These are phyloP conservation scores for Candida takata DNA, from an alignment of 805 yeast genomes.

Conservation along the genomic window DNA sequence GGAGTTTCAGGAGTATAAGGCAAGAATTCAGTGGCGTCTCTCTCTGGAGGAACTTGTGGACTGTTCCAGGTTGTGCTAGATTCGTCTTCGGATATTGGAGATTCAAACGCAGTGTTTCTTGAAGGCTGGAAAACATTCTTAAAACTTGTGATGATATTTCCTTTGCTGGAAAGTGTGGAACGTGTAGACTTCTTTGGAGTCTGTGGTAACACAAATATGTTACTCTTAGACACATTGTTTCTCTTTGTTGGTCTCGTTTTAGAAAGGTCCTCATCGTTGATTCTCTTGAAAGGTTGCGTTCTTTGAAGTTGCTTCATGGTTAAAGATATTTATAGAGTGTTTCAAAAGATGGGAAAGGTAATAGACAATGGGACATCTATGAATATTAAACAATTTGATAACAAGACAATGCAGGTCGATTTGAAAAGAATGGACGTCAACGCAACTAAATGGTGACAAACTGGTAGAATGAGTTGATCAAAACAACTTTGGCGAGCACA, in stretches of 20 bases:
- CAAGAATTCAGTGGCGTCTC: slow-evolving; percentile 4
- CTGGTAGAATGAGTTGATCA: too few relatives aligned
- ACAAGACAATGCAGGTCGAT: neutral
- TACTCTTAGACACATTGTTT: slow-evolving; percentile 7
- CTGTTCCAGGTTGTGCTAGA: slow-evolving; percentile 1
- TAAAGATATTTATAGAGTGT: too few relatives aligned
- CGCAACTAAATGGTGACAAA: slow-evolving; percentile 27
- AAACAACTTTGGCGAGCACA: too few relatives aligned
- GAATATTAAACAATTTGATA: too few relatives aligned
- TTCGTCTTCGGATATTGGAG: slow-evolving; percentile 15
- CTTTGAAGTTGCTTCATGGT: slow-evolving; percentile 7
- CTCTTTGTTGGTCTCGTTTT: slow-evolving; percentile 19
- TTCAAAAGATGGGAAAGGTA: too few relatives aligned
- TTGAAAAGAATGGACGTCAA: slow-evolving; percentile 26
- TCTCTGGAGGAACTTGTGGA: slow-evolving; percentile 3
- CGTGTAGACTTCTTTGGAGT: slow-evolving; percentile 9
- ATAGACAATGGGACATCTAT: too few relatives aligned
- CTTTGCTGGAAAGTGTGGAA: slow-evolving; percentile 8
- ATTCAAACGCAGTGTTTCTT: slow-evolving; percentile 1
- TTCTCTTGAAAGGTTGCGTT: slow-evolving; percentile 17
- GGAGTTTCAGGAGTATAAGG: slow-evolving; percentile 3
- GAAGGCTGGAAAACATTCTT: slow-evolving; percentile 14
- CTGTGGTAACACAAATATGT: slow-evolving; percentile 13
- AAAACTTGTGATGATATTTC: slow-evolving; percentile 19
- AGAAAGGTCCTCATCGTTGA: slow-evolving; percentile 13